Conservation (phyloP, 305 asterid genomes). For the Caryopteris hybrid region DNA sequence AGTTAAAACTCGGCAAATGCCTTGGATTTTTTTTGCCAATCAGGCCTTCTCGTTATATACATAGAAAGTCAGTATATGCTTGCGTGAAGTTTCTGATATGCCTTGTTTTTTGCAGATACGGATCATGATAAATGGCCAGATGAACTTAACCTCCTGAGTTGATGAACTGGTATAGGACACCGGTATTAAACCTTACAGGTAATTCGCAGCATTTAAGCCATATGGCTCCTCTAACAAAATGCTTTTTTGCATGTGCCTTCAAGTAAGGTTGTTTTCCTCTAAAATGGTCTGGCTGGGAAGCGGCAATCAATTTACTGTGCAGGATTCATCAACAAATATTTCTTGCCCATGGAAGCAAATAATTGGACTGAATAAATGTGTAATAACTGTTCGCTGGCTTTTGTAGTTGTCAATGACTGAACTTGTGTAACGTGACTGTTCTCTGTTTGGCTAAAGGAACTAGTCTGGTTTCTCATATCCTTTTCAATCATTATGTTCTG, state of each 20-base stretch:
- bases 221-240: background rate
- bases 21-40: background rate
- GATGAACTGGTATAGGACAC: background rate
- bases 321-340: background rate
- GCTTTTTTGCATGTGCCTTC: background rate
- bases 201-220: background rate
- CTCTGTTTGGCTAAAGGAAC: background rate
- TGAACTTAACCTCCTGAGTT: background rate
- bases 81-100: background rate
- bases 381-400: background rate
- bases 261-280: background rate
- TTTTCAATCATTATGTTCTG: too few relatives aligned
- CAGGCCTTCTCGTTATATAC: background rate
- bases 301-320: constrained; percentile 7
- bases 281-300: background rate
- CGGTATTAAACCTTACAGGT: background rate
- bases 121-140: background rate
- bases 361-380: constrained; percentile 5
- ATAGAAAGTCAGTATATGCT: background rate
- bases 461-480: background rate
- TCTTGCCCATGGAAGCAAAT: constrained; percentile 1
- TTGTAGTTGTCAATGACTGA: background rate
- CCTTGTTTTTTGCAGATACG: constrained; percentile 21
- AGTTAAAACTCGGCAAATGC: too few relatives aligned
- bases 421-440: background rate